Evolutionary conservation across 345 rosid species (phyloP).

Genomic region (Streptanthus diversifolius): DNA sequence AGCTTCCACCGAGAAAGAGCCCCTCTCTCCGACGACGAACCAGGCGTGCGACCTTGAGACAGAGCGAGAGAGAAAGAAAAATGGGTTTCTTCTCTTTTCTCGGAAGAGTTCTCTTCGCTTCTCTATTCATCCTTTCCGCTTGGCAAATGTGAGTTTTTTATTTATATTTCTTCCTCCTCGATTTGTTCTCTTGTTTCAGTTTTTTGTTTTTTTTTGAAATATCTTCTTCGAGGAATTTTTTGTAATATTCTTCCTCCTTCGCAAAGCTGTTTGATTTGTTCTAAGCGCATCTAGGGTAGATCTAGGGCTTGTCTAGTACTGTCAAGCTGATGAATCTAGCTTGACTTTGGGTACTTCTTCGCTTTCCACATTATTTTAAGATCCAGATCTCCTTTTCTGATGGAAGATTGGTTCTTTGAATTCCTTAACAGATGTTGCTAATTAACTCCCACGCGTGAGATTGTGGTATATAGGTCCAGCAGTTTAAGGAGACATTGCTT

Average conservation of each 20-base stretch:
- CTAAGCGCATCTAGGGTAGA: not conserved
- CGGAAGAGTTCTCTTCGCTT: conserved; percentile 85
- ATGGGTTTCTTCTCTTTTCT: conserved; percentile 94
- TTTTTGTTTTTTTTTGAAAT: not conserved
- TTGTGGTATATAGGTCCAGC: not conserved
- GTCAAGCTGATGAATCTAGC: conserved; percentile 1
- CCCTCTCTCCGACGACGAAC: conserved; percentile 19
- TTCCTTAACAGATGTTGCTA: not conserved
- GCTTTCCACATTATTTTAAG: not conserved
- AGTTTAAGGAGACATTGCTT: not conserved
- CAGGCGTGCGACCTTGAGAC: not conserved
- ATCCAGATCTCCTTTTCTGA: conserved; percentile 1
- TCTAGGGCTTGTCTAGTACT: conserved; percentile 3
- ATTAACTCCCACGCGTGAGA: not conserved
- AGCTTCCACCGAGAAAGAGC: conserved; percentile 14
- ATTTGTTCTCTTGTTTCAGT: conserved; percentile 12
- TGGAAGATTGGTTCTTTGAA: not conserved
- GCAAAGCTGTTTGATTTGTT: not conserved
- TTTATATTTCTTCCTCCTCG: not conserved
- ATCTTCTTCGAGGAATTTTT: not conserved
- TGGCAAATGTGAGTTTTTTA: conserved; percentile 64
- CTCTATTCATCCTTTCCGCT: conserved; percentile 84
- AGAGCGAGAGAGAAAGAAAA: not conserved
- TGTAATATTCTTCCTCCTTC: too few species aligned
- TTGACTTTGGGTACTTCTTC: not conserved